phyloP scores from a whole-genome alignment of 164 flowering plant genomes.

The Vitis amurensis region DNA sequence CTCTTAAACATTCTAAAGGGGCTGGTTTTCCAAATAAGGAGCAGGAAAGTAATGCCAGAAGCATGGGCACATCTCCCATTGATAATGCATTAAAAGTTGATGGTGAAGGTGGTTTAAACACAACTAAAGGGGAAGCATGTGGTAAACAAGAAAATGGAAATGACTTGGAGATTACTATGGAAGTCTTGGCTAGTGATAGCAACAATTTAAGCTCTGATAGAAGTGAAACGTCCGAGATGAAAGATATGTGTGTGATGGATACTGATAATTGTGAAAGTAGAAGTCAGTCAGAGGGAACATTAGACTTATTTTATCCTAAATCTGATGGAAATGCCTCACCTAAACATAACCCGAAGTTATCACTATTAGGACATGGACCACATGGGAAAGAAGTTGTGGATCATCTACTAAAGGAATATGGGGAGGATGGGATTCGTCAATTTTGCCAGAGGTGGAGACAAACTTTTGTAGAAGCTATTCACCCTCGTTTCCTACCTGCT shows the following conservation, averaged over 20 bases:
- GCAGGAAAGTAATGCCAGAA: slow-evolving; percentile 9
- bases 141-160: slow-evolving; percentile 12
- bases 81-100: slow-evolving; percentile 10
- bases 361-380: slow-evolving; percentile 95
- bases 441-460: slow-evolving; percentile 97
- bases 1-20: slow-evolving; percentile 30
- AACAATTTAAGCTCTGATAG: slow-evolving; percentile 13
- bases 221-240: slow-evolving; percentile 14
- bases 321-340: slow-evolving; percentile 22
- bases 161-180: slow-evolving; percentile 12
- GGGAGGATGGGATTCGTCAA: slow-evolving; percentile 72
- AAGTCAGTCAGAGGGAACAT: slow-evolving; percentile 20
- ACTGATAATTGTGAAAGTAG: slow-evolving; percentile 25
- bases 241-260: slow-evolving; percentile 14
- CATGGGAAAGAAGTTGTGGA: slow-evolving; percentile 93
- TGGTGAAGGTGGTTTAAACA: slow-evolving; percentile 1
- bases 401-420: slow-evolving; percentile 56
- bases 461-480: slow-evolving; percentile 82
- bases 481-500: slow-evolving; percentile 84
- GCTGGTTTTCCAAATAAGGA: slow-evolving; percentile 16
- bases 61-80: slow-evolving; percentile 1
- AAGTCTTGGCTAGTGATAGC: slow-evolving; percentile 3
- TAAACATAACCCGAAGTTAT: slow-evolving; percentile 54
- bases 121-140: slow-evolving; percentile 13
- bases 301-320: slow-evolving; percentile 7